phyloP scores from a whole-genome alignment of 495 filamentous ascomycete species.

The Sordaria brevicollis region DNA sequence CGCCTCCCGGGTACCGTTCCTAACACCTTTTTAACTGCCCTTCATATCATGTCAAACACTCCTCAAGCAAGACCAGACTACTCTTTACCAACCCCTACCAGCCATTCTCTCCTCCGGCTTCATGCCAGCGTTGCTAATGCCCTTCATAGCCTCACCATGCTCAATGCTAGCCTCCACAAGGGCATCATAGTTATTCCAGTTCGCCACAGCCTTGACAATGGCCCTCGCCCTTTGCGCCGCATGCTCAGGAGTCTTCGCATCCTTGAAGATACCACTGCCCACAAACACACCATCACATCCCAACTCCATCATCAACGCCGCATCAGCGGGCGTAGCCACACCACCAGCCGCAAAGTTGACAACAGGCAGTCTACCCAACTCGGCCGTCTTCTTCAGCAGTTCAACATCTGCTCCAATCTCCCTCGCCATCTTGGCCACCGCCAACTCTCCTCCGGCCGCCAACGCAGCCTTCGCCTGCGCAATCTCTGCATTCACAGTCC shows the following conservation, averaged over 20 bases:
- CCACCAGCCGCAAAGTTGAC: slow-evolving; percentile 99
- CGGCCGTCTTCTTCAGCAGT: slow-evolving; percentile 74
- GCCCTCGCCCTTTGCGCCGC: slow-evolving; percentile 78
- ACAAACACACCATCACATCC: slow-evolving; percentile 98
- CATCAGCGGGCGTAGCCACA: slow-evolving; percentile 91
- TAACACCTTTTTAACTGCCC: background rate
- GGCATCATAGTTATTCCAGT: slow-evolving; percentile 78
- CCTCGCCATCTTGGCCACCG: slow-evolving; percentile 67
- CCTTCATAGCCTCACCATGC: slow-evolving; percentile 92
- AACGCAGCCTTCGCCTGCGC: slow-evolving; percentile 56
- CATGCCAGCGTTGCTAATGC: slow-evolving; percentile 72
- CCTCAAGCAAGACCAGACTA: background rate
- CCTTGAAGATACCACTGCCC: slow-evolving; percentile 93
- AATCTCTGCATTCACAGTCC: slow-evolving; percentile 79
- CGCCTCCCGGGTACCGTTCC: background rate
- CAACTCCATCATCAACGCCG: slow-evolving; percentile 97
- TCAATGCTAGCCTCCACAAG: slow-evolving; percentile 79
- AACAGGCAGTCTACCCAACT: slow-evolving; percentile 81
- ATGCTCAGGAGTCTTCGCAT: slow-evolving; percentile 51
- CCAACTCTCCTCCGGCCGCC: slow-evolving; percentile 47
- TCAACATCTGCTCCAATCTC: slow-evolving; percentile 67
- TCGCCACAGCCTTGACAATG: slow-evolving; percentile 88
- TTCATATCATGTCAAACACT: background rate
- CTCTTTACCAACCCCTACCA: slow-evolving; percentile 68
- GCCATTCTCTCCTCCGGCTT: slow-evolving; percentile 70